Evolutionary conservation across 176 grass and related monocot species (phyloP), one percentile per base, ranked within the genome.

Genomic region (Oryza longistaminata): DNA sequence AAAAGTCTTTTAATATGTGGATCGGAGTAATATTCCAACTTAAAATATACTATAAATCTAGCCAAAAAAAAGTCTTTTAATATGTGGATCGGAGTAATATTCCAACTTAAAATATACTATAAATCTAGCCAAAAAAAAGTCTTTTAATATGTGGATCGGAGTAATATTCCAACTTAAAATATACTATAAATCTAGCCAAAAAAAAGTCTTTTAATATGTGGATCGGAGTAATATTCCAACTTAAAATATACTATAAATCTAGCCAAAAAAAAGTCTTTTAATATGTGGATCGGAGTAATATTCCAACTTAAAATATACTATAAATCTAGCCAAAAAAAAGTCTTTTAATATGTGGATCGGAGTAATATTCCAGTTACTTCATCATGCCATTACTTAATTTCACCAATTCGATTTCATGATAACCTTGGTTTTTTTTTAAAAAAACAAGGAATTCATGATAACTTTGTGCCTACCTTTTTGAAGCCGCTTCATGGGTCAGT

Each of bases 401-500:
- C 19, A 34, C 7, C 46, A 73, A 35, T 85, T 34, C 53, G 73
- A 77, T 46, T 35, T 71, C 6, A 81, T 91, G 49, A n/a, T 85
- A 66, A 78, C 11, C 69, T 71, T 43, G 53, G 16, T 43, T 10
- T 2, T 43, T 43, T 43, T 11, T 0, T 5, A 34, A 43, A 27
- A 27, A 27, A 43, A 43, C 9, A 43, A 10, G 42, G 73, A 77
- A 35, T 35, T 71, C 4, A 77, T 91, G 49, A n/a, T 85, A 60
- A 78, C 14, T 77, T 71, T 43, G 44, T 25, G 49, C 45, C 16
- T 72, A 85, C 68, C 10, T 64, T 88, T 72, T 72, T 84, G 69
- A 83, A 97, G 92, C 87, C 92, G 77, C 68, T 83, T 37, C 90
- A 97, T 91, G 95, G 95, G 64, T 88, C 88, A 64, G 69, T 90